Percentiles rank a stretch among this genome's conserved stretches.
phyloP scores from a whole-genome alignment of 345 rosid species.

The Gossypium anomalum region DNA sequence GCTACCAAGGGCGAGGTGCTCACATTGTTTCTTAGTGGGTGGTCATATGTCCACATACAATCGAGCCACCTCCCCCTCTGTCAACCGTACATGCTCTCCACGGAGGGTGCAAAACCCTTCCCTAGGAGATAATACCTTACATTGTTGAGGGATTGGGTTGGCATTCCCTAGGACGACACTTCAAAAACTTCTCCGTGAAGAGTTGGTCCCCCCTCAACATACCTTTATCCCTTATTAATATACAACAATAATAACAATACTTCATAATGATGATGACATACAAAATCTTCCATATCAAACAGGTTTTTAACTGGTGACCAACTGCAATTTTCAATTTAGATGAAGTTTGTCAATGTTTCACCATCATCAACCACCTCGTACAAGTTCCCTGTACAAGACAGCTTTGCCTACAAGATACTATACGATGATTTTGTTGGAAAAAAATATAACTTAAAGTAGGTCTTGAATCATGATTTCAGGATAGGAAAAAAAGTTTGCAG shows the following conservation, averaged over 20 bases:
- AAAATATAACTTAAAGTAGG: conserved; percentile 18
- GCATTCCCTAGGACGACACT: too few species aligned
- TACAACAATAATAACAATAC: background rate
- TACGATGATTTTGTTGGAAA: background rate
- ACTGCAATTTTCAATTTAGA: conserved; percentile 4
- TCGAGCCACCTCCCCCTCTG: too few species aligned
- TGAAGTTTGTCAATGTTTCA: conserved; percentile 28
- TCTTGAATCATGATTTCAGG: conserved; percentile 22
- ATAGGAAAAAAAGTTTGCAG: background rate
- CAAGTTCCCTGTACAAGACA: conserved; percentile 15
- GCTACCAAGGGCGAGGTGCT: too few species aligned
- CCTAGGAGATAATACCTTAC: too few species aligned
- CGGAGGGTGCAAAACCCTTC: too few species aligned
- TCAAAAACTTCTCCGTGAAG: fast-evolving
- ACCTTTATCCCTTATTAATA: background rate
- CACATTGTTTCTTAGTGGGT: too few species aligned
- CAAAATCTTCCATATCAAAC: conserved; percentile 22
- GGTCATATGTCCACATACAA: too few species aligned
- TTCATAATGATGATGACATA: conserved; percentile 9
- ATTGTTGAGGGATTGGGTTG: too few species aligned
- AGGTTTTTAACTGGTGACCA: conserved; percentile 21
- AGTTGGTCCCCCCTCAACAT: background rate
- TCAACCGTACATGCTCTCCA: too few species aligned
- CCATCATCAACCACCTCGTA: conserved; percentile 23
- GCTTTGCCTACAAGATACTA: conserved; percentile 10